Conservation (phyloP, 2,329 filamentous ascomycete species). For the Juglanconis oblonga region DNA sequence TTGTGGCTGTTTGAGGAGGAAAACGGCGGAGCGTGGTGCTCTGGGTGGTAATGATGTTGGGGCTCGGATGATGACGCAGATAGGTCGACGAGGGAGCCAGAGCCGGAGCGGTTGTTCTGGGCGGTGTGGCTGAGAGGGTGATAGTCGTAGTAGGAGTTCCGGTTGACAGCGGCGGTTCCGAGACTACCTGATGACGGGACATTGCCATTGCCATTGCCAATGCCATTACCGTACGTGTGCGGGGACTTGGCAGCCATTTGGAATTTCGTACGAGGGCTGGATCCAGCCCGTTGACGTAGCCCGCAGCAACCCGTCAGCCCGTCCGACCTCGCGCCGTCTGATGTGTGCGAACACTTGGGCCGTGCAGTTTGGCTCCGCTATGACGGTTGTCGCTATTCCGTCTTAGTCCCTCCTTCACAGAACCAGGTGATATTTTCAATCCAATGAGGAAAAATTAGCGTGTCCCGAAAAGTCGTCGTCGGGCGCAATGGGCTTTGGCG, state of each 20-base stretch:
- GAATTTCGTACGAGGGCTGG: not conserved
- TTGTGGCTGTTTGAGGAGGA: not conserved
- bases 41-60: constrained; percentile 3
- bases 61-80: constrained; percentile 11
- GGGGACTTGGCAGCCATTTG: constrained; percentile 14
- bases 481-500: not conserved
- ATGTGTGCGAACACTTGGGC: too few species aligned
- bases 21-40: not conserved
- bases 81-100: not conserved
- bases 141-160: not conserved
- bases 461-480: not conserved
- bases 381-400: not conserved
- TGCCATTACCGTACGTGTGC: not conserved
- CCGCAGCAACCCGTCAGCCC: not conserved
- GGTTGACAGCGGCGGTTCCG: constrained; percentile 10
- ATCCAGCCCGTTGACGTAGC: not conserved
- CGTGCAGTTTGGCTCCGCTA: not conserved
- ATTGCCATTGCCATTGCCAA: not conserved
- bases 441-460: not conserved
- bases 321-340: too few species aligned
- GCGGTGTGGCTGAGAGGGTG: not conserved
- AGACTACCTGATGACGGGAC: constrained; percentile 1
- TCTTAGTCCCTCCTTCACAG: not conserved
- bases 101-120: not conserved
- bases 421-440: not conserved